Percentiles rank a stretch among this genome's conserved stretches.
Conservation (phyloP, 176 grass and related monocot genomes). For the Alloteropsis semialata region DNA sequence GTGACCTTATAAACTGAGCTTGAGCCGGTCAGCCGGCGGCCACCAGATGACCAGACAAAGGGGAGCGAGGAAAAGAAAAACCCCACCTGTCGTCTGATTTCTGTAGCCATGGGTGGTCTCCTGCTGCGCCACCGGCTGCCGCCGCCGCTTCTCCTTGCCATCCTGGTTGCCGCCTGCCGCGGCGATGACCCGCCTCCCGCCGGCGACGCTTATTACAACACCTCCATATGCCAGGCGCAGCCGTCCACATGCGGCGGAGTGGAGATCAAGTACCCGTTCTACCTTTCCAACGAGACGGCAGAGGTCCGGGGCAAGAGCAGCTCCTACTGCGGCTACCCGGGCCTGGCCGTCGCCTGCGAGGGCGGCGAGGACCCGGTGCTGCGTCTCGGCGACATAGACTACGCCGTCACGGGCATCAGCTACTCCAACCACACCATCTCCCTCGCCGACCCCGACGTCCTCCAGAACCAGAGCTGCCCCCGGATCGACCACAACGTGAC, state of each 20-base stretch:
- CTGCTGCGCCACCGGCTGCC: background rate
- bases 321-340: background rate
- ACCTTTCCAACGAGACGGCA: background rate
- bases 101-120: too few species aligned
- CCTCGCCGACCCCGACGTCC: too few species aligned
- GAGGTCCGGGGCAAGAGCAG: background rate
- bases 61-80: too few species aligned
- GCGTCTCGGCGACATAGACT: background rate
- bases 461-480: too few species aligned
- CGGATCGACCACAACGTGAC: too few species aligned
- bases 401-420: background rate
- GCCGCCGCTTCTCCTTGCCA: background rate
- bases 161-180: background rate
- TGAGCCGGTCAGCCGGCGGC: too few species aligned
- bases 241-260: background rate
- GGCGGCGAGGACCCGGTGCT: too few species aligned
- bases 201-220: background rate
- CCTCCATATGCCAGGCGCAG: background rate
- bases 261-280: background rate
- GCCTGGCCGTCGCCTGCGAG: background rate
- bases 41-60: too few species aligned
- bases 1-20: background rate
- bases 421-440: too few species aligned
- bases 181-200: too few species aligned
- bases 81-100: too few species aligned